phyloP scores from a whole-genome alignment of 106 monocot species.

The Apostasia shenzhenica region DNA sequence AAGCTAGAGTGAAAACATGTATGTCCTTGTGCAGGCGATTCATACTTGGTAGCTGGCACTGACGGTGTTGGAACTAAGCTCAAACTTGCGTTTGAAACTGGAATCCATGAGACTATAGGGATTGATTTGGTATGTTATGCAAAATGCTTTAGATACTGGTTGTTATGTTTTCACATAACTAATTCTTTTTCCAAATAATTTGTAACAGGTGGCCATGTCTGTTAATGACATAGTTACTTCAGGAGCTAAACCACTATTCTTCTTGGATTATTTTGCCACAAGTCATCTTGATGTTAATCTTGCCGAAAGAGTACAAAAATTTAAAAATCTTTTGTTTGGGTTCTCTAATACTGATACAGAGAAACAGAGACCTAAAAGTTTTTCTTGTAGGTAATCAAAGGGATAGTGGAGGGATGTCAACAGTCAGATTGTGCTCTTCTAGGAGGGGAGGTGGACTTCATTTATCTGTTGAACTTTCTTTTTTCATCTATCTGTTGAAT shows the following conservation, averaged over 20 bases:
- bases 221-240: conserved; percentile 98
- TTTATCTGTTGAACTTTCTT: neutral
- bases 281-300: conserved; percentile 93
- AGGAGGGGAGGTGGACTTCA: conserved; percentile 78
- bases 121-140: conserved; percentile 68
- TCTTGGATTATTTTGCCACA: conserved; percentile 92
- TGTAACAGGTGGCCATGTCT: conserved; percentile 87
- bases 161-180: neutral
- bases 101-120: conserved; percentile 92
- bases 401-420: conserved; percentile 91
- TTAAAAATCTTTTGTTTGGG: neutral
- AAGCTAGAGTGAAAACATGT: neutral
- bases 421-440: conserved; percentile 85
- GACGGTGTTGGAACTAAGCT: conserved; percentile 98
- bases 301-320: conserved; percentile 67
- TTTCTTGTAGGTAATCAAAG: conserved; percentile 66
- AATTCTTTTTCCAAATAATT: neutral
- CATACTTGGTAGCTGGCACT: conserved; percentile 91
- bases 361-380: neutral
- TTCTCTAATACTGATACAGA: neutral
- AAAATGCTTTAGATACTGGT: neutral
- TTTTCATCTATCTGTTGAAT: neutral
- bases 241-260: conserved; percentile 93
- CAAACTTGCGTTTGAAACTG: conserved; percentile 97
- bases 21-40: conserved; percentile 56